Base-by-base conservation (phyloP, 139 green algal species). In the Volvox reticuliferus region DNA sequence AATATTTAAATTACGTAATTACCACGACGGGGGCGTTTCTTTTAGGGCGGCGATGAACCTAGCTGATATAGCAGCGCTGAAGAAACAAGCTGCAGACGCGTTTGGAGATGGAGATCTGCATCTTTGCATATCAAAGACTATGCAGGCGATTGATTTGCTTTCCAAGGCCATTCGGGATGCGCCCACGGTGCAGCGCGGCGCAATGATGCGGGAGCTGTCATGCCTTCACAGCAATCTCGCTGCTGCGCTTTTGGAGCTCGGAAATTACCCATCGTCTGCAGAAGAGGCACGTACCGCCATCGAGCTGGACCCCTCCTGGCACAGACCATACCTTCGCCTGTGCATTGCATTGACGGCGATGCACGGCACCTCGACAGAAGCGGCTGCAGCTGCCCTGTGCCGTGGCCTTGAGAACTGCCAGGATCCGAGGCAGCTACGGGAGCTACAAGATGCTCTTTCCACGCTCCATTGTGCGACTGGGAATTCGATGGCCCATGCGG, bases 261-360 rank as follows among this genome's bases (percentile, higher is more conserved):
- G 26, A 9, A 67, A 88, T 67, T 79, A 67, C 33, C 16, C 20
- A 1, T 22, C 21, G 9, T 65, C 82, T 61, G 82, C 82, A n/a
- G 21, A 63, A 9, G 65, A 88, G 33, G 63, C 82, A 2, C 63
- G 65, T 13, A 16, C 0, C 12, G 63, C 82, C 22, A 79, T 88
- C 17, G 65, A 79, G 20, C 35, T 88, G 0, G 82, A 88, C 65
- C 35, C 65, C 0, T 88, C 82, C 9, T 88, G 82, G 82, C 82
- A 88, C 35, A 68, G 82, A 32, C 65, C 82, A 2, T 79, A 88
- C n/a, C n/a, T n/a, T n/a, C n/a, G 82, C 21, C 82, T 88, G 62
- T 88, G 82, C 82, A n/a, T 79, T 35, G 63, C 82, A 32, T 21
- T 88, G 63, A 50, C 35, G 0, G 37, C 22, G 18, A 33, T 65